phyloP scores from a whole-genome alignment of 768 basidiomycete species.

The Rhizopogon salebrosus region DNA sequence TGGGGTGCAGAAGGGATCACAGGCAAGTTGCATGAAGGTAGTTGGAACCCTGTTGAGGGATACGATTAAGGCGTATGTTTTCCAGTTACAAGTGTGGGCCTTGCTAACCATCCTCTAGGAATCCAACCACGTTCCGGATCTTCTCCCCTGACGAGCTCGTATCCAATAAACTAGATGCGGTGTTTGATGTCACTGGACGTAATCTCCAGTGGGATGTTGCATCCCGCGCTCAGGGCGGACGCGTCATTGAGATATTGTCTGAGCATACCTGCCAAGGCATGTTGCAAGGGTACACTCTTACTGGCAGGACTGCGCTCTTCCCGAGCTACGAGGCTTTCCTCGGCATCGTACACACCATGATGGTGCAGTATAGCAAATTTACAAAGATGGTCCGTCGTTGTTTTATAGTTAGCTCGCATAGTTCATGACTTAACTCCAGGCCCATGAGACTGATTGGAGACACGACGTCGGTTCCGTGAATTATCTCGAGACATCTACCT shows the following conservation, averaged over 20 bases:
- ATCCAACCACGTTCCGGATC: conserved; percentile 77
- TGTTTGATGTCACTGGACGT: conserved; percentile 60
- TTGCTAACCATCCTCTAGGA: conserved; percentile 33
- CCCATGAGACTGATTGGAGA: conserved; percentile 67
- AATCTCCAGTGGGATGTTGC: conserved; percentile 85
- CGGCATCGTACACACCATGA: conserved; percentile 86
- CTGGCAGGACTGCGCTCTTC: conserved; percentile 80
- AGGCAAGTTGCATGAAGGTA: conserved; percentile 76
- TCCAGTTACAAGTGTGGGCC: neutral
- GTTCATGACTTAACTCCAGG: conserved; percentile 19
- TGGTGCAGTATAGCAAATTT: conserved; percentile 88
- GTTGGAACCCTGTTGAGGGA: conserved; percentile 53
- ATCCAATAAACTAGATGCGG: conserved; percentile 84
- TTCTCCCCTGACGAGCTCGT: conserved; percentile 89
- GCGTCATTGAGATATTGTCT: conserved; percentile 84
- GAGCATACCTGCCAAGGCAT: conserved; percentile 89
- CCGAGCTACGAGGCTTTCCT: conserved; percentile 91
- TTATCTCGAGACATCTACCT: conserved; percentile 86
- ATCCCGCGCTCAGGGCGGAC: conserved; percentile 65
- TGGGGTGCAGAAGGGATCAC: conserved; percentile 45
- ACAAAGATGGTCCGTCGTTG: conserved; percentile 59
- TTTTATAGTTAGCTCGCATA: neutral
- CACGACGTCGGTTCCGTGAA: conserved; percentile 67
- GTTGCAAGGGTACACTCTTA: conserved; percentile 90
- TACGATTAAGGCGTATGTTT: conserved; percentile 48